Evolutionary conservation across 2,329 filamentous ascomycete genomes (phyloP), one percentile per base, ranked within the genome.

Genomic region (Chaetomiaceae sp.): DNA sequence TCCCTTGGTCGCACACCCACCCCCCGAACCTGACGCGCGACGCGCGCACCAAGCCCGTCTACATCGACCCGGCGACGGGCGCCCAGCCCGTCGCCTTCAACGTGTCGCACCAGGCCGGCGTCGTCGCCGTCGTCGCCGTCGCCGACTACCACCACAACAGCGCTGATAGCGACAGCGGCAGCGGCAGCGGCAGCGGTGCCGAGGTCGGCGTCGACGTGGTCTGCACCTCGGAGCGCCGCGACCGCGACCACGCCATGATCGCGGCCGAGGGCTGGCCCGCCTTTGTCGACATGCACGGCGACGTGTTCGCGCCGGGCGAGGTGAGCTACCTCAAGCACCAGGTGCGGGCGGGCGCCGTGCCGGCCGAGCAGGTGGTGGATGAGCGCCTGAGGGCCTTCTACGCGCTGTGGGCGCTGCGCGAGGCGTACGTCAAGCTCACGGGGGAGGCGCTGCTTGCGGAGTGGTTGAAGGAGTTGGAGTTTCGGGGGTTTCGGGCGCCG

Each of bases 341-440:
- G 44, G 62, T 71, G 13, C 62, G 69, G 23, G 55, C 54, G 41
- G n/a, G n/a, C n/a, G 55, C 56, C 34, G 60, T 62, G 42, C 58
- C 69, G 25, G 55, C 61, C 11, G 64, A 70, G 10, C 64, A 66
- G 18, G 62, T 81, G n/a, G 71, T 80, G 16, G 84, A 86, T 55
- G 76, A 72, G 20, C 84, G 84, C 64, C 72, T 91, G 25, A 76
- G 86, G 5, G 76, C 79, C 48, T 92, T 92, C 65, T 92, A 90
- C 66, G 79, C 86, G 1, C 80, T 87, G 54, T 92, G 87, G 85
- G 89, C 85, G 66, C 77, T 89, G 67, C 84, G 89, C 61, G 88
- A 92, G 71, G 84, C 87, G 1, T 91, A 89, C 66, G 84, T 91
- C 68, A 92, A 91, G 78, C 83, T 92, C 72, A 87, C 86, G 27